Conservation (phyloP, 805 yeast genomes). For the Yarrowia sp. region DNA sequence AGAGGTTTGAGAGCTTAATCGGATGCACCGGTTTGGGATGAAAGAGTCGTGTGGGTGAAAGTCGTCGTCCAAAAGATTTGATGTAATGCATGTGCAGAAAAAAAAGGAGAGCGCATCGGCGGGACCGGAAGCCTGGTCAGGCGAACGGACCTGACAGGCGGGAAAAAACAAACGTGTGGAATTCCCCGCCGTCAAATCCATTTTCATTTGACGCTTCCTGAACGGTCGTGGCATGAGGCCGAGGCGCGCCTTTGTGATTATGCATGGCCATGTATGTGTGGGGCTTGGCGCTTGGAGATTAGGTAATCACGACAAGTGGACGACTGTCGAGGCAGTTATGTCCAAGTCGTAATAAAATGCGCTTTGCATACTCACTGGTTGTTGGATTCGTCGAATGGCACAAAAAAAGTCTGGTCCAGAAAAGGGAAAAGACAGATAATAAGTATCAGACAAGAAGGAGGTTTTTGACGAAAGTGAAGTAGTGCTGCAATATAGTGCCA, state of each 20-base stretch:
- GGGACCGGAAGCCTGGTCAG: background rate
- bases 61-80: background rate
- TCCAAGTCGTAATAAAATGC: background rate
- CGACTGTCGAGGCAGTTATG: background rate
- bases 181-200: background rate
- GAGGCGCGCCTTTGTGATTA: background rate
- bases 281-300: background rate
- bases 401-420: background rate
- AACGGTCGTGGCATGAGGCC: background rate
- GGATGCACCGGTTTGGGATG: background rate
- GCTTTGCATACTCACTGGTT: background rate
- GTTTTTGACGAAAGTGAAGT: background rate
- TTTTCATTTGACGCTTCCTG: background rate
- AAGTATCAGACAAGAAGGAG: no score
- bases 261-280: background rate
- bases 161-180: no score
- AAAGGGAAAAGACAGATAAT: no score
- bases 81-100: background rate
- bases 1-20: background rate
- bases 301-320: background rate
- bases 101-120: background rate
- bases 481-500: slow-evolving; percentile 5
- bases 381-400: background rate
- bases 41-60: background rate
- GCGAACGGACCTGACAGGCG: background rate